Evolutionary conservation across 768 basidiomycete species (phyloP), one percentile per base, ranked within the genome.

Genomic region (Coprinellus aureogranulatus): DNA sequence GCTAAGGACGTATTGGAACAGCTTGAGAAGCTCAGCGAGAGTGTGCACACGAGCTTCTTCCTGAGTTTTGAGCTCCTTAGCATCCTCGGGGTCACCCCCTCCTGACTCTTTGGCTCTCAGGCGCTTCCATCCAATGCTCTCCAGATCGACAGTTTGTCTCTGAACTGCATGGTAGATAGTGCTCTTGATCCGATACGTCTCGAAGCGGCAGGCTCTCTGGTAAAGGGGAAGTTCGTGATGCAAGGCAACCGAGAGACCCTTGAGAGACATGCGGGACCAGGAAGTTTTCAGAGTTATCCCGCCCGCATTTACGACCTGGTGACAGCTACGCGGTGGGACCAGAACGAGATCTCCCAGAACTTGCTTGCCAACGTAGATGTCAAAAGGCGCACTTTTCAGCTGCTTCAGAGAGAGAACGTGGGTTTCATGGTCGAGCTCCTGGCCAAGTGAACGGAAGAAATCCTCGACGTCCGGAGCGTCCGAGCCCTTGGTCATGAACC

Each of bases 201-300:
- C 92, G 5, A 73, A 73, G 18, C 92, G 84, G 63, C 92, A 90
- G n/a, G 92, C 88, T 52, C 92, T 79, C 67, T 84, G 82, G 68
- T 93, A 94, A 14, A 94, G 80, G 0, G 89, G 89, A 31, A 94
- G 75, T 61, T 94, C 92, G 44, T 88, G 81, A 63, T 83, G 80
- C 30, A 88, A 75, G 2, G 90, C 88, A 0, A 77, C 74, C 40
- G 69, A 67, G 14, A 91, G 67, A 3, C 89, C 87, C 47, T 72
- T 67, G 26, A 88, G 64, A 6, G 89, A 87, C 90, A 94, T 92
- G 46, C 92, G 77, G 1, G 90, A 92, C 92, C 92, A 94, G 1
- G 89, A 88, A 3, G 86, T 85, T 70, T 94, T 94, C 67, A 92
- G 76, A 0, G 89, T 90, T 23, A 94, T 79, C 12, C 92, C 90